Conservation (phyloP, 176 grass and related monocot genomes). For the Chrysopogon serrulatus region DNA sequence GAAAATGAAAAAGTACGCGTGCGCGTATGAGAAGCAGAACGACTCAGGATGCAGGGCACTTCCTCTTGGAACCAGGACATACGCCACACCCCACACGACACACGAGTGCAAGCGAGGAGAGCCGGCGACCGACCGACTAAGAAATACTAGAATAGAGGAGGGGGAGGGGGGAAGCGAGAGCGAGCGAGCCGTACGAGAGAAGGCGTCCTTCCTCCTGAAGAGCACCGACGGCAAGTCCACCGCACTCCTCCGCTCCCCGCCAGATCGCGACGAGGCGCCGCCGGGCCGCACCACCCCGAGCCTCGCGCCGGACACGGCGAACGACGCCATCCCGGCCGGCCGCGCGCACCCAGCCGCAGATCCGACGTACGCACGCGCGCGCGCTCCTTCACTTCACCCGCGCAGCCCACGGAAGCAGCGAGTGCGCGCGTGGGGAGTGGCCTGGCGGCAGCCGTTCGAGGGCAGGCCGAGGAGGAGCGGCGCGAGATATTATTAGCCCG, state of each 20-base stretch:
- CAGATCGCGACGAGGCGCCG: conserved; percentile 10
- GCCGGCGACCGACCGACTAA: neutral
- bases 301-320: conserved; percentile 56
- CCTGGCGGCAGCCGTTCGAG: neutral
- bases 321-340: conserved; percentile 38
- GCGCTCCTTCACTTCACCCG: neutral
- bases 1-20: neutral
- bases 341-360: neutral
- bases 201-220: conserved; percentile 45
- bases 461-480: neutral
- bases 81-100: neutral
- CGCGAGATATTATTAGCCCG: conserved; percentile 30
- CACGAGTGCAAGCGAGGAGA: neutral
- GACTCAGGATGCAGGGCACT: neutral
- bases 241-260: conserved; percentile 26
- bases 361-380: neutral
- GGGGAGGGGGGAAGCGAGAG: neutral
- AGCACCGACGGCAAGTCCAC: conserved; percentile 39
- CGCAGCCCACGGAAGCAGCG: neutral
- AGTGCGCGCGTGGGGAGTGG: neutral
- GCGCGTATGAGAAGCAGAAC: neutral
- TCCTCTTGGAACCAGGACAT: neutral
- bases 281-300: conserved; percentile 37
- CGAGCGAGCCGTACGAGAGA: conserved; percentile 25
- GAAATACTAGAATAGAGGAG: neutral